Evolutionary conservation across 176 grass and related monocot genomes (phyloP), one percentile per base, ranked within the genome.

Genomic region (Elaeis guineensis): DNA sequence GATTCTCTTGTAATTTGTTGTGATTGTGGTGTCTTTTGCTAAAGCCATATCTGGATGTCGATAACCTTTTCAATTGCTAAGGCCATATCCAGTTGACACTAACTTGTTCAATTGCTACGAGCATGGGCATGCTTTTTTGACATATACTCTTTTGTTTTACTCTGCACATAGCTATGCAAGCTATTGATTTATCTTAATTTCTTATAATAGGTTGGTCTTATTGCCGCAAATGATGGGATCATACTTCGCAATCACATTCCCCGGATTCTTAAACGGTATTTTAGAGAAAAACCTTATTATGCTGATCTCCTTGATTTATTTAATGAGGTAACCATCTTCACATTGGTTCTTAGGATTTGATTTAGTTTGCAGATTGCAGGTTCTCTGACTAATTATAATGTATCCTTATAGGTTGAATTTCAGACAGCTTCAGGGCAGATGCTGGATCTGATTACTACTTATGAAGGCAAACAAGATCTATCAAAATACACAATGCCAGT

Each of bases 171-270:
- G 35, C 9, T 44, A 14, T 9, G 35, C 8, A 44, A 44, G 35
- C 35, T 11, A 44, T 44, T 12, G 14, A 44, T 44, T 44, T 11
- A 44, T 44, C 11, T 44, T 44, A 12, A 44, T 44, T 44, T 44
- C 11, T 12, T 12, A 44, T 39, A 39, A 12, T 66, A 81, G 83
- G 78, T 86, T 73, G 78, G 78, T 24, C 54, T 89, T 19, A 72
- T 66, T 16, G 86, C 81, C 29, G 84, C 80, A 71, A 89, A 89
- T 63, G 80, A 89, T 2, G 86, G 77, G 4, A 75, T 84, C 16
- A 62, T 89, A 51, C 86, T 89, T 5, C 83, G 84, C 48, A 80
- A 77, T 54, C 80, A 89, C 26, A 78, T 77, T 71, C 76, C 80
- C 51, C 71, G 76, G 29, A 81, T 89, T 50, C 19, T 84, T 64